phyloP scores from a whole-genome alignment of 345 rosid genomes.

The Euclidium syriacum region DNA sequence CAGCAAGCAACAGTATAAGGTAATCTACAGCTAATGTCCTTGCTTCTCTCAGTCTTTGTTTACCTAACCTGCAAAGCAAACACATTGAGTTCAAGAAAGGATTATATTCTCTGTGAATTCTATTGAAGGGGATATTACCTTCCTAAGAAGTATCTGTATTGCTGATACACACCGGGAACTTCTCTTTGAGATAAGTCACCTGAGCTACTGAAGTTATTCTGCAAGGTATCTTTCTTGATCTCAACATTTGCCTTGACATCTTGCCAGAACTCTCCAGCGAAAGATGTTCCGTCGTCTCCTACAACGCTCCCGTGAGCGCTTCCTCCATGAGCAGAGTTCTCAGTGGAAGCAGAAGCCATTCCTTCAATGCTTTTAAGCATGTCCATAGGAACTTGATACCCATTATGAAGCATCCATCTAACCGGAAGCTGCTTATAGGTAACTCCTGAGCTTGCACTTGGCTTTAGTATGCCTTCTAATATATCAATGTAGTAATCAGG shows the following conservation, averaged over 20 bases:
- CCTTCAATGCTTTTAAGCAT: constrained; percentile 70
- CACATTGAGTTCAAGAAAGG: background rate
- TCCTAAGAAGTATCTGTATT: constrained; percentile 88
- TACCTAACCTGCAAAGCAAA: constrained; percentile 56
- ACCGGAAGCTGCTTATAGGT: constrained; percentile 75
- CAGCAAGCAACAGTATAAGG: constrained; percentile 81
- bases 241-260: constrained; percentile 67
- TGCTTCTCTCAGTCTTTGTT: constrained; percentile 91
- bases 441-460: constrained; percentile 51
- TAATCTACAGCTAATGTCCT: constrained; percentile 89
- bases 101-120: background rate
- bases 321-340: constrained; percentile 51
- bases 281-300: constrained; percentile 46
- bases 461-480: constrained; percentile 86
- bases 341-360: constrained; percentile 38
- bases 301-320: constrained; percentile 43
- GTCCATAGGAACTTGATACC: constrained; percentile 79
- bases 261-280: constrained; percentile 81
- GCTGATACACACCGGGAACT: constrained; percentile 62
- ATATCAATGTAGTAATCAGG: constrained; percentile 98
- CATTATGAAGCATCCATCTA: constrained; percentile 98
- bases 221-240: constrained; percentile 53
- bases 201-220: constrained; percentile 39
- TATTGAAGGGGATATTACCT: constrained; percentile 45
- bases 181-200: constrained; percentile 64